A percentile compares a stretch with the other conserved stretches of the same genome.
Conservation (phyloP, 2,329 filamentous ascomycete species). For the Fusarium miscanthi region DNA sequence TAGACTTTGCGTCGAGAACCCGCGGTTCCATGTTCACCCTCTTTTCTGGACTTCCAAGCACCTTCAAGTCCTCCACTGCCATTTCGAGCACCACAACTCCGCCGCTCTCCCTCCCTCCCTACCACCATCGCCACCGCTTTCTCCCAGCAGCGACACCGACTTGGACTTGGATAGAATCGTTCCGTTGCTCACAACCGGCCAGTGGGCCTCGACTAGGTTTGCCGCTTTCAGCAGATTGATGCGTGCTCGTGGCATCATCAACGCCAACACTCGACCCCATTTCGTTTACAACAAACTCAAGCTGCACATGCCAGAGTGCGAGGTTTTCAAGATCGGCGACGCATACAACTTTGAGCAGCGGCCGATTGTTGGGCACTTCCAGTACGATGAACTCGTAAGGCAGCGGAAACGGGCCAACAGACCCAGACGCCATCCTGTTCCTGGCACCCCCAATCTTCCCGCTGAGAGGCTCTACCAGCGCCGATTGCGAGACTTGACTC, state of each 20-base stretch:
- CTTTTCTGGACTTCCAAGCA: background rate
- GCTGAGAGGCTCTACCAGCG: background rate
- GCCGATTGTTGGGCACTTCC: background rate
- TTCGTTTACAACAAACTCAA: background rate
- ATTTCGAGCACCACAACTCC: background rate
- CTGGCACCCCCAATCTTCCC: background rate
- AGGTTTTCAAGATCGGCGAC: fast-evolving
- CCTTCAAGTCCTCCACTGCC: background rate
- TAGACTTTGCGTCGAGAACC: background rate
- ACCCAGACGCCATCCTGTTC: background rate
- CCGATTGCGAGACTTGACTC: background rate
- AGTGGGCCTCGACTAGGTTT: too few species aligned
- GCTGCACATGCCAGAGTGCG: background rate
- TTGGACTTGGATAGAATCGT: too few species aligned
- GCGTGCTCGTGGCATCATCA: background rate
- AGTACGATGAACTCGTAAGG: fast-evolving
- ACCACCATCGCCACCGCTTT: background rate
- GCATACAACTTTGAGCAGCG: fast-evolving
- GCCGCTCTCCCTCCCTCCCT: fast-evolving
- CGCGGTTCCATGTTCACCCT: background rate
- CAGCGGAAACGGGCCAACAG: fast-evolving
- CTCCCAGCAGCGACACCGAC: background rate
- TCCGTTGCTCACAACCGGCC: too few species aligned
- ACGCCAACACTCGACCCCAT: background rate
- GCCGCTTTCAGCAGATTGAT: too few species aligned